Evolutionary conservation across 805 yeast genomes (phyloP).

Genomic region (Jamesozyma rosinii): DNA sequence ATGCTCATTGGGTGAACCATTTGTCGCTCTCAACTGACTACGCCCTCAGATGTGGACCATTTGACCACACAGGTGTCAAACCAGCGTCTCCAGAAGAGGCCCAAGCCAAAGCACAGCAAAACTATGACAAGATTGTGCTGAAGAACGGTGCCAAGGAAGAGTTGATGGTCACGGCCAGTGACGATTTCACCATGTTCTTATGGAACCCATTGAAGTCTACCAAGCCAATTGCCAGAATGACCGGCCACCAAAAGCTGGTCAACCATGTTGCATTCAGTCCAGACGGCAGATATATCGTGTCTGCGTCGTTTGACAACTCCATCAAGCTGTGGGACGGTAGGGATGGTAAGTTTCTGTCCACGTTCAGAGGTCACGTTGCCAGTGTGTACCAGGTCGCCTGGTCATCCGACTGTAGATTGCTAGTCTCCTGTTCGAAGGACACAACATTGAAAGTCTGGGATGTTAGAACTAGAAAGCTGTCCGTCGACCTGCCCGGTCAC

Average conservation of each 20-base stretch:
- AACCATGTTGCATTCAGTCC: conserved; percentile 95
- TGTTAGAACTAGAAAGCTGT: conserved; percentile 70
- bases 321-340: conserved; percentile 94
- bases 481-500: conserved; percentile 92
- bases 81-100: conserved; percentile 40
- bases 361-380: conserved; percentile 94
- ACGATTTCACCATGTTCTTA: conserved; percentile 93
- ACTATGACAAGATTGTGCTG: conserved; percentile 50
- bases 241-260: conserved; percentile 94
- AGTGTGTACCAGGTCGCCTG: conserved; percentile 96
- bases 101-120: conserved; percentile 38
- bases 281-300: conserved; percentile 82
- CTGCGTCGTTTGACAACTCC: conserved; percentile 92
- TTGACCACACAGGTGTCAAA: conserved; percentile 54
- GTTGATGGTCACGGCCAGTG: conserved; percentile 87
- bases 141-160: conserved; percentile 60
- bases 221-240: conserved; percentile 87
- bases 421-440: conserved; percentile 92
- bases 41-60: conserved; percentile 79
- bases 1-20: conserved; percentile 98
- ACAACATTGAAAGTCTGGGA: conserved; percentile 97
- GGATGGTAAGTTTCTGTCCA: conserved; percentile 79
- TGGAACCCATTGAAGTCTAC: conserved; percentile 83
- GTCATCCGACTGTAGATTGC: conserved; percentile 87
- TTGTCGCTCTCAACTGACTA: conserved; percentile 84